These are phyloP conservation scores for Ascochyta fabae DNA, from an alignment of 2,329 filamentous ascomycete genomes.

Conservation along the genomic window DNA sequence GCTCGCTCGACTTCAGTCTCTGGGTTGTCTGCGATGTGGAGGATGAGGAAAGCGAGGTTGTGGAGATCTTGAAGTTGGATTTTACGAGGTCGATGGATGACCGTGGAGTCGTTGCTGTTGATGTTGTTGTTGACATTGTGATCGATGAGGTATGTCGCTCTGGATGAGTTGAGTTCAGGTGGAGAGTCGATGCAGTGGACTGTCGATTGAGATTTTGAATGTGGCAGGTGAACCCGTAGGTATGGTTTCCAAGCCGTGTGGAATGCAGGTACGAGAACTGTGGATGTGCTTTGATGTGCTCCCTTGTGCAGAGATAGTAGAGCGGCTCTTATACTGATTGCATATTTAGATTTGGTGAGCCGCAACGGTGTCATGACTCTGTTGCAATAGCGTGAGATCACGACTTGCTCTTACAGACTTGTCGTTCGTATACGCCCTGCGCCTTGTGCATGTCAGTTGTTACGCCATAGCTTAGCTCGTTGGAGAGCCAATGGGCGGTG, in stretches of 20 bases:
- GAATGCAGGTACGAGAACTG: too few relatives aligned
- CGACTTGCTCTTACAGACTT: not conserved
- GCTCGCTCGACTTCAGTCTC: conserved; percentile 9
- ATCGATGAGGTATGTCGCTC: not conserved
- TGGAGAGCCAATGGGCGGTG: not conserved
- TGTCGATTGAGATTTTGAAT: too few relatives aligned
- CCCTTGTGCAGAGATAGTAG: too few relatives aligned
- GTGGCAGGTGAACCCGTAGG: too few relatives aligned
- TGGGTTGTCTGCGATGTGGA: not conserved
- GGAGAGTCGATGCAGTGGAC: too few relatives aligned
- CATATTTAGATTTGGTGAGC: too few relatives aligned
- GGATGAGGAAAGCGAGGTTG: conserved; percentile 8
- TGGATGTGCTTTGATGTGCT: too few relatives aligned
- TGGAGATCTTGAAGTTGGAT: conserved; percentile 7
- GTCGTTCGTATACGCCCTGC: conserved; percentile 1
- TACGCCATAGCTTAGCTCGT: not conserved
- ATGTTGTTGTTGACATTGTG: conserved; percentile 20
- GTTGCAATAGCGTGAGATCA: not conserved
- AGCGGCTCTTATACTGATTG: too few relatives aligned
- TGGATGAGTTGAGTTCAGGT: too few relatives aligned
- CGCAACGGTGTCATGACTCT: not conserved
- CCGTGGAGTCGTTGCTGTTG: conserved; percentile 25
- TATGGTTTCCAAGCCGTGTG: too few relatives aligned
- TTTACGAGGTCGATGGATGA: conserved; percentile 27
- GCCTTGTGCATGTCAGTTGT: conserved; percentile 2